These are phyloP conservation scores for Fusarium sp. DNA, from an alignment of 2,329 filamentous ascomycete genomes.

Conservation along the genomic window DNA sequence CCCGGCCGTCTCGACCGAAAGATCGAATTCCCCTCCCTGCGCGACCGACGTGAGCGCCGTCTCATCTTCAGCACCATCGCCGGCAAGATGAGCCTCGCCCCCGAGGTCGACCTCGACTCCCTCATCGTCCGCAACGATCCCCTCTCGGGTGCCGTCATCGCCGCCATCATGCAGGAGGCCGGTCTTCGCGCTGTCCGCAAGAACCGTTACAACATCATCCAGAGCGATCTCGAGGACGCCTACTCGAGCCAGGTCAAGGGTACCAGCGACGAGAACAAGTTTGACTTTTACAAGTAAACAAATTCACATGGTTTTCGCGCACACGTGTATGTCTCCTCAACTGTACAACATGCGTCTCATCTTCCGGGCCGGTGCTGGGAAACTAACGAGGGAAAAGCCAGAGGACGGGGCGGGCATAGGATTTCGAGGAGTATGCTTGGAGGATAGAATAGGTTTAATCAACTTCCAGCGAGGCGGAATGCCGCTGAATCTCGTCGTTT, in stretches of 20 bases:
- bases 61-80: conserved; percentile 99
- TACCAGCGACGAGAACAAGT: conserved; percentile 74
- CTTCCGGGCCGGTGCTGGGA: conserved; percentile 10
- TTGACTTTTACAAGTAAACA: conserved; percentile 89
- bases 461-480: conserved; percentile 14
- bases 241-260: conserved; percentile 98
- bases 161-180: conserved; percentile 99
- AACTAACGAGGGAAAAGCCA: conserved; percentile 29
- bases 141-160: conserved; percentile 93
- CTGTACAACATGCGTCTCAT: conserved; percentile 39
- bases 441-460: conserved; percentile 37
- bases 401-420: conserved; percentile 7
- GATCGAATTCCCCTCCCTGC: conserved; percentile 97
- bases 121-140: conserved; percentile 98
- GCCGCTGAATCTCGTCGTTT: conserved; percentile 4
- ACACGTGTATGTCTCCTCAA: conserved; percentile 31
- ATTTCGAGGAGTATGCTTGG: conserved; percentile 5
- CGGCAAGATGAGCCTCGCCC: conserved; percentile 94
- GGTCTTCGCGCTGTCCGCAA: conserved; percentile 93
- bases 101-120: conserved; percentile 95
- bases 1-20: conserved; percentile 97
- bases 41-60: conserved; percentile 92
- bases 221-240: conserved; percentile 94
- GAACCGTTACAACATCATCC: conserved; percentile 99
- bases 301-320: conserved; percentile 18